Conservation (phyloP, 495 filamentous ascomycete genomes). For the Cercophora sp. region DNA sequence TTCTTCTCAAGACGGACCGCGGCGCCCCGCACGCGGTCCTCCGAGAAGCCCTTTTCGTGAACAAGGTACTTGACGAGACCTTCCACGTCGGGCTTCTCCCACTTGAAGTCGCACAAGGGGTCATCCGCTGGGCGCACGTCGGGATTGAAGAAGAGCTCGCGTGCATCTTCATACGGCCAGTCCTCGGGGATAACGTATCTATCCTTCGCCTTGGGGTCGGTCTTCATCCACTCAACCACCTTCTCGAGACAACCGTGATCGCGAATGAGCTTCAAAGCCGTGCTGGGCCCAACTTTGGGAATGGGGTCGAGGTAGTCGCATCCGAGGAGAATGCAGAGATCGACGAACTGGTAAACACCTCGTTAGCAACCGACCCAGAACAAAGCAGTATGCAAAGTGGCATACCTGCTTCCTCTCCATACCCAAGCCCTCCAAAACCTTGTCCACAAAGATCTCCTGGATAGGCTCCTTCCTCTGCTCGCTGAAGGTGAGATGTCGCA, state of each 20-base stretch:
- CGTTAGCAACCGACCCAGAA: not conserved
- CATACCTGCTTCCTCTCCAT: conserved; percentile 81
- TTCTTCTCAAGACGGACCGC: conserved; percentile 78
- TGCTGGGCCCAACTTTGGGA: conserved; percentile 85
- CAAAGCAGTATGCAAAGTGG: not conserved
- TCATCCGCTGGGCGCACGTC: conserved; percentile 84
- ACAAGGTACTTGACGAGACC: conserved; percentile 86
- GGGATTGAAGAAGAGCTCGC: conserved; percentile 83
- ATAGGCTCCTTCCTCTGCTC: conserved; percentile 98
- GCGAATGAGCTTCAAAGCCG: conserved; percentile 87
- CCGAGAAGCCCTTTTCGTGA: conserved; percentile 91
- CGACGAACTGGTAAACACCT: conserved; percentile 66
- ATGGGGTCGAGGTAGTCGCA: conserved; percentile 98
- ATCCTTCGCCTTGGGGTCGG: conserved; percentile 64
- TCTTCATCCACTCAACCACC: conserved; percentile 72
- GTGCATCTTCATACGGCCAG: conserved; percentile 91
- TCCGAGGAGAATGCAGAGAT: conserved; percentile 95
- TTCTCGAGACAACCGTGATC: conserved; percentile 84
- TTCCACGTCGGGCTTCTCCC: conserved; percentile 88
- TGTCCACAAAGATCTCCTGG: conserved; percentile 84
- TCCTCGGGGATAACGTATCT: conserved; percentile 75
- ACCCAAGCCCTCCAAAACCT: conserved; percentile 73
- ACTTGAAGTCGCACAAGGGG: conserved; percentile 91
- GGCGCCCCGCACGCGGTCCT: conserved; percentile 80
- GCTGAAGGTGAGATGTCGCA: conserved; percentile 92